Evolutionary conservation across 257 asterid genomes (phyloP).

Genomic region (Fraxinus quadrangulata): DNA sequence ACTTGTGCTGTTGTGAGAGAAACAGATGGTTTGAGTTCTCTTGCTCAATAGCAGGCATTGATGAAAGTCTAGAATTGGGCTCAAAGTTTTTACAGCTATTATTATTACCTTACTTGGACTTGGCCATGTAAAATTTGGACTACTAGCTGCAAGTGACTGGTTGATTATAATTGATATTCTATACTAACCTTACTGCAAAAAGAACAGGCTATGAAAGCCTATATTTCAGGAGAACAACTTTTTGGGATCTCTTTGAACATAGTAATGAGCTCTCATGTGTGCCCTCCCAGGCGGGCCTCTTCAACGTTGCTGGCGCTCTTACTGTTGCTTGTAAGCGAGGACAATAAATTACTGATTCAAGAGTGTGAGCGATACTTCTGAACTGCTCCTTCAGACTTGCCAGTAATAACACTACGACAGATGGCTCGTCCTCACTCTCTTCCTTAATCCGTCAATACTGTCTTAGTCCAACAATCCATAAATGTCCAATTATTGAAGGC

Average conservation of each 20-base stretch:
- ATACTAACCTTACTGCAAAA: not conserved
- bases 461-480: not conserved
- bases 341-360: not conserved
- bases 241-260: not conserved
- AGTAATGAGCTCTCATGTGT: not conserved
- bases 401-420: not conserved
- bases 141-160: not conserved
- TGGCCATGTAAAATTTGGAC: not conserved
- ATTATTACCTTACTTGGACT: not conserved
- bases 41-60: not conserved
- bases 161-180: not conserved
- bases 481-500: not conserved
- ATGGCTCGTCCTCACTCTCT: not conserved
- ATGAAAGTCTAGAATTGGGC: constrained; percentile 1
- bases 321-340: not conserved
- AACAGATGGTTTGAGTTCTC: not conserved
- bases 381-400: not conserved
- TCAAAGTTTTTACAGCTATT: not conserved
- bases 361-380: not conserved
- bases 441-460: not conserved
- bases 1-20: not conserved
- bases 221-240: not conserved
- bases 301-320: not conserved
- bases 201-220: not conserved
- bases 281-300: not conserved